Evolutionary conservation across 768 basidiomycete species (phyloP).

Genomic region (Mycena capillaripes): DNA sequence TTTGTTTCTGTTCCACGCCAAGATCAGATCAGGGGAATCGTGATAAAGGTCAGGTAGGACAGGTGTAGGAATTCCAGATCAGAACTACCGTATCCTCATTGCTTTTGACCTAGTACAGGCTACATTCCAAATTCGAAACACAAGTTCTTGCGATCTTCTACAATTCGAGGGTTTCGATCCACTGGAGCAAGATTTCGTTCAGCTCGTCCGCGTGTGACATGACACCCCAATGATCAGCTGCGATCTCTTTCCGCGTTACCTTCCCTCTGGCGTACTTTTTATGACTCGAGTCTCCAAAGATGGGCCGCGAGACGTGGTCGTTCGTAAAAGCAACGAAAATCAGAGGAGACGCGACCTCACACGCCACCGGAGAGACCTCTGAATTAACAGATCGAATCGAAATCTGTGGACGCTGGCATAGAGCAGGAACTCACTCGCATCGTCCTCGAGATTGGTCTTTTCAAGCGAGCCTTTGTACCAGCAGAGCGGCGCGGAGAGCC

Average conservation of each 20-base stretch:
- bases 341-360: neutral
- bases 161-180: neutral
- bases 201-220: conserved; percentile 22
- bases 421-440: conserved; percentile 43
- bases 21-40: too few species aligned
- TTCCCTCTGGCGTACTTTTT: neutral
- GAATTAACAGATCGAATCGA: too few species aligned
- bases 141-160: too few species aligned
- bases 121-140: too few species aligned
- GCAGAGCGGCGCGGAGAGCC: conserved; percentile 48
- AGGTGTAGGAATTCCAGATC: too few species aligned
- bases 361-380: neutral
- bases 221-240: conserved; percentile 22
- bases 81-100: too few species aligned
- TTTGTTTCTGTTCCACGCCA: too few species aligned
- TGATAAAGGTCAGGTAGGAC: too few species aligned
- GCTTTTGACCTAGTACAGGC: too few species aligned
- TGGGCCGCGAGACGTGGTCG: neutral
- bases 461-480: conserved; percentile 51
- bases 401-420: too few species aligned
- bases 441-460: conserved; percentile 47
- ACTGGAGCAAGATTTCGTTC: conserved; percentile 13
- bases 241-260: conserved; percentile 18
- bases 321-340: conserved; percentile 25
- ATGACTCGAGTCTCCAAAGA: neutral